Conservation (phyloP, 1,284 basidiomycete genomes). For the Rhodotorula mucilaginosa region DNA sequence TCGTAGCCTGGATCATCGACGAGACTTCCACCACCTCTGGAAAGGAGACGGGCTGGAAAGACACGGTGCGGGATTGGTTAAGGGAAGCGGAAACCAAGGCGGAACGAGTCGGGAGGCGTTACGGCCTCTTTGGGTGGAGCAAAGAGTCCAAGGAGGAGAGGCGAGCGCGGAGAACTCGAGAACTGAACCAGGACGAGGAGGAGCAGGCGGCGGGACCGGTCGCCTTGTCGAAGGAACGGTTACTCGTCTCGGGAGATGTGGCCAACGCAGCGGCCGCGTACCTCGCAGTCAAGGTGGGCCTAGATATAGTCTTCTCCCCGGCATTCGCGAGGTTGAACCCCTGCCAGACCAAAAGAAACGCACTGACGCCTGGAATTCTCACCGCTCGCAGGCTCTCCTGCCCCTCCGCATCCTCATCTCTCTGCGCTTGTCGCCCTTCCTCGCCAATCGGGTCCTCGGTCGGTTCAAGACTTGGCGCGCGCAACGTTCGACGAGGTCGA, state of each 20-base stretch:
- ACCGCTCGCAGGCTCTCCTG: slow-evolving; percentile 61
- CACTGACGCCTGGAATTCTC: slow-evolving; percentile 10
- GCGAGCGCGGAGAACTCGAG: slow-evolving; percentile 9
- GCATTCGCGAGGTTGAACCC: not conserved
- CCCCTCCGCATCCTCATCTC: slow-evolving; percentile 73
- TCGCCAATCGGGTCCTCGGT: slow-evolving; percentile 53
- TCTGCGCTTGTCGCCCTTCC: slow-evolving; percentile 69
- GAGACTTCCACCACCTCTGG: slow-evolving; percentile 8
- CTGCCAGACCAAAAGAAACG: not conserved
- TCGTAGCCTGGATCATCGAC: slow-evolving; percentile 55
- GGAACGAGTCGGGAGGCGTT: slow-evolving; percentile 67
- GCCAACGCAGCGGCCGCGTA: slow-evolving; percentile 80
- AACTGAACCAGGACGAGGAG: not conserved
- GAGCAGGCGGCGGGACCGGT: slow-evolving; percentile 38
- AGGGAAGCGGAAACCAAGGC: slow-evolving; percentile 71
- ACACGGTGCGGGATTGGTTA: slow-evolving; percentile 56
- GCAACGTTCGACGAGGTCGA: not conserved
- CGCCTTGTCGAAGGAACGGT: slow-evolving; percentile 39
- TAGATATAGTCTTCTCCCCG: too few relatives aligned
- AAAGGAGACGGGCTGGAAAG: not conserved
- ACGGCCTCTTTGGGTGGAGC: slow-evolving; percentile 77
- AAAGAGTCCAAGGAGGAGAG: slow-evolving; percentile 52
- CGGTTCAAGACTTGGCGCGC: not conserved
- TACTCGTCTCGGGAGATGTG: slow-evolving; percentile 63
- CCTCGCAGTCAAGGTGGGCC: slow-evolving; percentile 69